phyloP scores from a whole-genome alignment of 129 eudicot genomes.

The Deinandra increscens region DNA sequence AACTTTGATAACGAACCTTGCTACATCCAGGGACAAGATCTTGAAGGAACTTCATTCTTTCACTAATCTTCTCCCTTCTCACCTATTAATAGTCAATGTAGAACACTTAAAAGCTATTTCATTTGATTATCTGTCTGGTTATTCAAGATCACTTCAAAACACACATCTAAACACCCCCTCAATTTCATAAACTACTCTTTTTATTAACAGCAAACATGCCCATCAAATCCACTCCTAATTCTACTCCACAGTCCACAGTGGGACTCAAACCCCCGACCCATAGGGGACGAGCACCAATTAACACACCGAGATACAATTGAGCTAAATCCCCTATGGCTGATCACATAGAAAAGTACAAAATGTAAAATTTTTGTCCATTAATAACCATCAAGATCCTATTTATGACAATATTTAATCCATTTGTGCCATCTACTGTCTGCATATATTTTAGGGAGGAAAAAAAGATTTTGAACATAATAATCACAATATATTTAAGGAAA shows the following conservation, averaged over 20 bases:
- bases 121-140: background rate
- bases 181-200: too few relatives aligned
- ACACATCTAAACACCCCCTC: too few relatives aligned
- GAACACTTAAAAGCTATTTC: constrained; percentile 5
- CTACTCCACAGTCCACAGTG: too few relatives aligned
- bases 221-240: too few relatives aligned
- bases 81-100: constrained; percentile 43
- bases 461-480: background rate
- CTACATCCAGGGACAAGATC: constrained; percentile 99
- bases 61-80: constrained; percentile 97
- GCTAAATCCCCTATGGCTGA: too few relatives aligned
- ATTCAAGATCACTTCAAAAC: too few relatives aligned
- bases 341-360: too few relatives aligned
- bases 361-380: background rate
- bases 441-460: background rate
- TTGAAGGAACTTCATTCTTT: constrained; percentile 96
- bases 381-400: background rate
- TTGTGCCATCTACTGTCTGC: background rate
- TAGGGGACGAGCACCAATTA: too few relatives aligned
- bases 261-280: too few relatives aligned
- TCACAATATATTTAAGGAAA: background rate
- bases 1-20: constrained; percentile 53
- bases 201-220: too few relatives aligned
- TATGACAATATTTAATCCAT: background rate
- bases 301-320: too few relatives aligned